phyloP scores from a whole-genome alignment of 2,329 filamentous ascomycete genomes.

The Talaromyces sp. region DNA sequence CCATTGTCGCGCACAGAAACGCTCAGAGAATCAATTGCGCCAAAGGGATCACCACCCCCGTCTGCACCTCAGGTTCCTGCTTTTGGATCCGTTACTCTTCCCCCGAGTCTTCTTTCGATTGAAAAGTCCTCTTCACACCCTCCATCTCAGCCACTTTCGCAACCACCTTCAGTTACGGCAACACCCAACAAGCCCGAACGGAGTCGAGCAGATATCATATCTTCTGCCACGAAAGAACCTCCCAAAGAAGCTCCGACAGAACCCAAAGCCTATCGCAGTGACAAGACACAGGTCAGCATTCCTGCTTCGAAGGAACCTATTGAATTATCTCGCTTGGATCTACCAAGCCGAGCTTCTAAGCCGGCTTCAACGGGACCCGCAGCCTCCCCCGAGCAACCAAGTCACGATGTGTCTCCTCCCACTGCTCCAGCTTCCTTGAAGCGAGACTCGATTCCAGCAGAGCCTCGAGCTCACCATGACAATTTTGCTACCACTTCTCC shows the following conservation, averaged over 20 bases:
- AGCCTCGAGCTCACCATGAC: slow-evolving; percentile 18
- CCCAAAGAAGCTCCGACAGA: slow-evolving; percentile 45
- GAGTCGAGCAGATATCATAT: slow-evolving; percentile 22
- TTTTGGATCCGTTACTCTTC: slow-evolving; percentile 38
- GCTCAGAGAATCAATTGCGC: slow-evolving; percentile 26
- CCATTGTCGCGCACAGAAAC: slow-evolving; percentile 26
- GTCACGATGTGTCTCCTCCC: slow-evolving; percentile 33
- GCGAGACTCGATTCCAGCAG: slow-evolving; percentile 24
- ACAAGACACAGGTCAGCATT: slow-evolving; percentile 26
- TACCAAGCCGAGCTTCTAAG: slow-evolving; percentile 25
- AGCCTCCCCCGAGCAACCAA: slow-evolving; percentile 20
- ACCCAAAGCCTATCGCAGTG: slow-evolving; percentile 41
- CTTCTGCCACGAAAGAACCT: slow-evolving; percentile 31
- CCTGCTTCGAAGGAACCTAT: slow-evolving; percentile 24
- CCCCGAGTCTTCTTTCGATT: slow-evolving; percentile 23
- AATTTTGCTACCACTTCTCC: slow-evolving; percentile 8
- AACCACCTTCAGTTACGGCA: not conserved
- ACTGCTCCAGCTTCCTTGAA: slow-evolving; percentile 36
- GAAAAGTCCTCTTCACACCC: slow-evolving; percentile 20
- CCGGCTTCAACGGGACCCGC: slow-evolving; percentile 19
- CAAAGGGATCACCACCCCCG: slow-evolving; percentile 37
- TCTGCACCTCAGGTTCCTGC: slow-evolving; percentile 43
- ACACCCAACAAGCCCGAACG: slow-evolving; percentile 3
- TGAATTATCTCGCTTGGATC: slow-evolving; percentile 28
- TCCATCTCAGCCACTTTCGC: slow-evolving; percentile 1